Evolutionary conservation across 2,329 filamentous ascomycete species (phyloP), one percentile per base, ranked within the genome.

Genomic region (Penicillium nordicum): DNA sequence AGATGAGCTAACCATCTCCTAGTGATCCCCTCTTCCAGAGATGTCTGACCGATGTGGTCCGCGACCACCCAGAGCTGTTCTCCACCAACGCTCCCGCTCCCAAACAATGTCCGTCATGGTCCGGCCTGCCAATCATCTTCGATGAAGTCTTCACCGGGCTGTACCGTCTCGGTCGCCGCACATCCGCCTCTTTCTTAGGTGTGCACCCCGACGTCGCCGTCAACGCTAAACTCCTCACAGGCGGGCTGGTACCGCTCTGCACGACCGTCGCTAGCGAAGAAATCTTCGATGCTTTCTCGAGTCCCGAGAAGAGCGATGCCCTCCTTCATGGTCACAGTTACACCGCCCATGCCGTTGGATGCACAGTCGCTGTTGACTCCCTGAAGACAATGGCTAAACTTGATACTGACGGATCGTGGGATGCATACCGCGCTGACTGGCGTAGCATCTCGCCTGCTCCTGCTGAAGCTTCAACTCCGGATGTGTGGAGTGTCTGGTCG

Each of bases 121-220:
- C 80, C 1, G 89, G 90, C 2, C 81, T 95, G 4, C 90, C 91
- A 0, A 77, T 95, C 38, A 80, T 95, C 63, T 90, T 91, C 62
- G 90, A 96, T 68, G 91, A 95, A 69, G 90, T 95, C 36, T 95
- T 96, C 73, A 93, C 90, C 0, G 90, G 90, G 1, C 78, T 95
- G 5, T 92, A 92, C 70, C 88, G 91, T 12, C 84, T 96, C 0
- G 90, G 91, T 2, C 83, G 86, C 38, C 85, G 87, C 67, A 86
- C 83, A 1, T 81, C 89, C 0, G 84, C 88, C 0, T 86, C 86
- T 0, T 89, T 93, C 71, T 81, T 95, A 3, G 78, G 79, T 5
- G 76, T 84, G 0, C 73, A 89, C 32, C 82, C 90, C 0, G 90
- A 95, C 65, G 87, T 95, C 45, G 86, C 86, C 0, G 88, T 92